Conservation (phyloP, 441 rosid genomes). For the California macrophylla region DNA sequence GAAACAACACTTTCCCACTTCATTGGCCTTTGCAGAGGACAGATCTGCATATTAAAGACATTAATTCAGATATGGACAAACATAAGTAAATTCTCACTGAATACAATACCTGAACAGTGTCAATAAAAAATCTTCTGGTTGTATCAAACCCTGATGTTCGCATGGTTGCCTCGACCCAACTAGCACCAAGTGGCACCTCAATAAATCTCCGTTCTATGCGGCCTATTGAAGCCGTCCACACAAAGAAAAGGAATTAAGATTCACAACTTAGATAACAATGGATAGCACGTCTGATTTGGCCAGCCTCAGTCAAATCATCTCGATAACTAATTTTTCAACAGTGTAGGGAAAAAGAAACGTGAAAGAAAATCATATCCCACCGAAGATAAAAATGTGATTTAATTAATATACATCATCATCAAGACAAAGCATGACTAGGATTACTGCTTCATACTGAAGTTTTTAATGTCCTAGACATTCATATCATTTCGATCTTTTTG, state of each 20-base stretch:
- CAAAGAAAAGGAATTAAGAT: constrained; percentile 13
- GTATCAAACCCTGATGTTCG: constrained; percentile 83
- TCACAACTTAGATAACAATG: neutral
- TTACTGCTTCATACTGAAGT: neutral
- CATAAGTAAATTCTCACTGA: constrained; percentile 13
- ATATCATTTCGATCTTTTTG: neutral
- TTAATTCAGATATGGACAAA: constrained; percentile 25
- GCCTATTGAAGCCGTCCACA: constrained; percentile 38
- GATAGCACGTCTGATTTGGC: neutral
- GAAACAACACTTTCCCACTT: constrained; percentile 77
- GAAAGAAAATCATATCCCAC: neutral
- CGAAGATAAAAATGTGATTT: neutral
- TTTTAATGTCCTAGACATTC: neutral
- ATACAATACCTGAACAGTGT: constrained; percentile 71
- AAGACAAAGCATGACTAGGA: neutral
- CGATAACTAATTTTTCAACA: neutral
- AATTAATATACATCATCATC: neutral
- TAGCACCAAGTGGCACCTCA: constrained; percentile 82
- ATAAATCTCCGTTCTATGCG: constrained; percentile 82
- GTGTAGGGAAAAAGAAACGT: neutral
- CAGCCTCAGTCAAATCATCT: constrained; percentile 1
- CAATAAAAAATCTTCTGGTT: constrained; percentile 65
- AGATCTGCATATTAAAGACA: constrained; percentile 49
- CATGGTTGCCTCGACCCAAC: constrained; percentile 95
- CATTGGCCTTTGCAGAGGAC: constrained; percentile 82